Evolutionary conservation across 1,139 yeast genomes (phyloP).

Genomic region (Taphrina confusa): DNA sequence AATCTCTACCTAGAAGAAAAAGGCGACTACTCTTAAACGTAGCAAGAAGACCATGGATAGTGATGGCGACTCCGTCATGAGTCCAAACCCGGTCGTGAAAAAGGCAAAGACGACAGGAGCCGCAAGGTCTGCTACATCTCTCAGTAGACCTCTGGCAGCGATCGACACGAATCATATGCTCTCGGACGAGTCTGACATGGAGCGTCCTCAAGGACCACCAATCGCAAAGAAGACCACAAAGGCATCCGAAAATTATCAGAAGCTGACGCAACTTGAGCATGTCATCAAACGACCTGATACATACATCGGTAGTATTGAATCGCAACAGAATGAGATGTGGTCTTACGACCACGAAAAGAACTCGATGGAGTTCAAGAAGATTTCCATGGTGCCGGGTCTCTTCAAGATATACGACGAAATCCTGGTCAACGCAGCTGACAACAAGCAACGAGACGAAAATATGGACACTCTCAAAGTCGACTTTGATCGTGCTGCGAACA

Average conservation of each 20-base stretch:
- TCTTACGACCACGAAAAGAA: constrained; percentile 68
- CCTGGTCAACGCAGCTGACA: constrained; percentile 96
- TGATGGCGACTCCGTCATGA: constrained; percentile 12
- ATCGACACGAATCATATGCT: constrained; percentile 1
- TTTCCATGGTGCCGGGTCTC: constrained; percentile 88
- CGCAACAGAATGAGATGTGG: constrained; percentile 81
- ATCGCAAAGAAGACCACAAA: constrained; percentile 41
- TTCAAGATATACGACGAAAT: constrained; percentile 97
- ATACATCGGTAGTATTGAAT: constrained; percentile 92
- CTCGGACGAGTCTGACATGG: neutral
- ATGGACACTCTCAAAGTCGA: constrained; percentile 84
- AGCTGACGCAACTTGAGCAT: constrained; percentile 88
- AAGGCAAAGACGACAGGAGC: constrained; percentile 37
- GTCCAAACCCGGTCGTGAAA: constrained; percentile 17
- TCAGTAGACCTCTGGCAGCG: neutral
- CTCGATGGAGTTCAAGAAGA: constrained; percentile 61
- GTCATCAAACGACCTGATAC: constrained; percentile 97
- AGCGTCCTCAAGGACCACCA: constrained; percentile 29
- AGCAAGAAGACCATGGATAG: constrained; percentile 16
- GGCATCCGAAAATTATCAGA: constrained; percentile 81
- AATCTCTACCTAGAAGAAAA: neutral
- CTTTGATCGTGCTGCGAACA: constrained; percentile 72
- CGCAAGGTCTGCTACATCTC: neutral
- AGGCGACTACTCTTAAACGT: constrained; percentile 15
- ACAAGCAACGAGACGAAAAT: constrained; percentile 87